Conservation (phyloP, 164 flowering plant genomes). For the Warburgia ugandensis region DNA sequence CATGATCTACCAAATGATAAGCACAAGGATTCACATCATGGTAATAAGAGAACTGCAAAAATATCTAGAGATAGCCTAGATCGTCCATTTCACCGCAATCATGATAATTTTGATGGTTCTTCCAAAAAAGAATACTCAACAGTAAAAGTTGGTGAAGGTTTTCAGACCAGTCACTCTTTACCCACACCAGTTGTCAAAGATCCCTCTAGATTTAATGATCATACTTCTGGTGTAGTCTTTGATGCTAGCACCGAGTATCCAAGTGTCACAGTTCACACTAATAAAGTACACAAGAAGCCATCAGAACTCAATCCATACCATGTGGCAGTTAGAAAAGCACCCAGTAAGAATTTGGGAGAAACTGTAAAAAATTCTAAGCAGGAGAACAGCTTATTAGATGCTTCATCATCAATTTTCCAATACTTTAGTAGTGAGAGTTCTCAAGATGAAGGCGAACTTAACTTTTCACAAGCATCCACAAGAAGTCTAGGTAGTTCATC, state of each 20-base stretch:
- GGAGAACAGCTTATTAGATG: constrained; percentile 30
- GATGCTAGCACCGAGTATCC: constrained; percentile 6
- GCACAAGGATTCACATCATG: too few relatives aligned
- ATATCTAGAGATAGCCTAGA: too few relatives aligned
- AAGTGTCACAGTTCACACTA: too few relatives aligned
- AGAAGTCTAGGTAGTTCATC: constrained; percentile 37
- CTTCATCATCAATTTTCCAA: constrained; percentile 28
- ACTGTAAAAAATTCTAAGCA: constrained; percentile 19
- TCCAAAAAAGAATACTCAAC: constrained; percentile 8
- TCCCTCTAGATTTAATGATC: constrained; percentile 1
- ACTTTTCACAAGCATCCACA: constrained; percentile 39
- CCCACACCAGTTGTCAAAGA: not conserved
- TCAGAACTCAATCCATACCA: constrained; percentile 1
- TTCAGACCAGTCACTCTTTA: constrained; percentile 4
- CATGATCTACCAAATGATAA: constrained; percentile 11
- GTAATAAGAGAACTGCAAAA: constrained; percentile 1
- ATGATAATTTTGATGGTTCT: not conserved
- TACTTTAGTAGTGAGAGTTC: constrained; percentile 40
- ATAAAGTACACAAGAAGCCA: too few relatives aligned
- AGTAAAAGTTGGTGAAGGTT: constrained; percentile 8
- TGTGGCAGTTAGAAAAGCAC: constrained; percentile 9
- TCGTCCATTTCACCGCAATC: too few relatives aligned
- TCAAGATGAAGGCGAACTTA: constrained; percentile 26
- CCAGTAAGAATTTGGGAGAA: constrained; percentile 18
- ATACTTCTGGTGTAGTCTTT: constrained; percentile 8